Percentiles rank a stretch among this genome's conserved stretches.
phyloP scores from a whole-genome alignment of 768 basidiomycete genomes.

The Mrakia hoshinonis region DNA sequence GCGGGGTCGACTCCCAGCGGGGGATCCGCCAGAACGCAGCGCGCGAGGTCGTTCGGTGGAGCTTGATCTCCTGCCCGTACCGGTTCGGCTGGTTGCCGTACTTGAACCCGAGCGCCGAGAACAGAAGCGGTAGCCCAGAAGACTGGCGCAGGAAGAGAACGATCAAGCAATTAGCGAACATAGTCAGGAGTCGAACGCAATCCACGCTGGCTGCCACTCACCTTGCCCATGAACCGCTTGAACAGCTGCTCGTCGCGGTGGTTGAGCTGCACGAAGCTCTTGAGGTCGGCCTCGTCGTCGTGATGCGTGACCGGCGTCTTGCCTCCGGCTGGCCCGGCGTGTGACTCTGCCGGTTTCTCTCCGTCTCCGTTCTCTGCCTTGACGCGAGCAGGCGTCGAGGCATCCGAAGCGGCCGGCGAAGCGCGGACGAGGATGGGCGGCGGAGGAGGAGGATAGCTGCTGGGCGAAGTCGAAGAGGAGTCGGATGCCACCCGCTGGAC shows the following conservation, averaged over 20 bases:
- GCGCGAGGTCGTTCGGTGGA: slow-evolving; percentile 23
- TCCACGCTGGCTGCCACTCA: not conserved
- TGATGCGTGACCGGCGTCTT: not conserved
- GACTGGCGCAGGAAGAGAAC: slow-evolving; percentile 18
- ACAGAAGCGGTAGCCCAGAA: slow-evolving; percentile 23
- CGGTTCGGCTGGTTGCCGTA: slow-evolving; percentile 23
- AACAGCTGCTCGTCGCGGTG: slow-evolving; percentile 29
- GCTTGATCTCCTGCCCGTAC: slow-evolving; percentile 25
- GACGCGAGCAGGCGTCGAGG: not conserved
- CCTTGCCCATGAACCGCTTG: slow-evolving; percentile 28
- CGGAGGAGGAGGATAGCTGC: slow-evolving; percentile 4
- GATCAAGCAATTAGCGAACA: too few relatives aligned
- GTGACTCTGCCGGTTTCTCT: not conserved
- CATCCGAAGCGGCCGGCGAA: not conserved
- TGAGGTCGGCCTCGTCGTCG: slow-evolving; percentile 26
- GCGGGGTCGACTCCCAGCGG: slow-evolving; percentile 26
- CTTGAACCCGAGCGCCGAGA: slow-evolving; percentile 27
- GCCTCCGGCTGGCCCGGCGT: not conserved
- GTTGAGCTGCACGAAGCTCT: slow-evolving; percentile 22
- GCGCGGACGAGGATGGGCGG: not conserved
- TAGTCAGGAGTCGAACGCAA: not conserved
- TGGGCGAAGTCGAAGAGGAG: not conserved
- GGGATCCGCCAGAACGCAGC: slow-evolving; percentile 9
- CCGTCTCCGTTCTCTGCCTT: not conserved
- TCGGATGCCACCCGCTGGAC: not conserved